A percentile compares a stretch with the other conserved stretches of the same genome.
Conservation (phyloP, 2,329 filamentous ascomycete genomes). For the Pseudogymnoascus sp. region DNA sequence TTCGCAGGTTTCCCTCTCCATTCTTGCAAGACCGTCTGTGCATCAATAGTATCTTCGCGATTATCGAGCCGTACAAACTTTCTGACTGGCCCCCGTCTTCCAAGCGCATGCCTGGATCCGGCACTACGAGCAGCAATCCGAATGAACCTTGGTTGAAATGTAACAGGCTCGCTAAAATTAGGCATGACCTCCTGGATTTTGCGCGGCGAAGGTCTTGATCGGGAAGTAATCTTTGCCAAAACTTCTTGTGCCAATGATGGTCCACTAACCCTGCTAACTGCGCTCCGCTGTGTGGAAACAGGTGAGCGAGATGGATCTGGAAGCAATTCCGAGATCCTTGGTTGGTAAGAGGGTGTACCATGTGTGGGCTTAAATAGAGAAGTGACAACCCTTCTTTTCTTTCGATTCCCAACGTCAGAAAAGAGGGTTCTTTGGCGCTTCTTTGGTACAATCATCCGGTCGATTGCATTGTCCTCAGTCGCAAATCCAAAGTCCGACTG, state of each 20-base stretch:
- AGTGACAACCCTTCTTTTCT: slow-evolving; percentile 14
- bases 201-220: not conserved
- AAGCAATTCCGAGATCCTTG: slow-evolving; percentile 24
- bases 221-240: not conserved
- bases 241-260: not conserved
- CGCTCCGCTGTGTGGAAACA: not conserved
- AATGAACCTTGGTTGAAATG: slow-evolving; percentile 43
- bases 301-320: slow-evolving; percentile 7
- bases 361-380: slow-evolving; percentile 9
- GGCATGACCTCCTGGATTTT: slow-evolving; percentile 8
- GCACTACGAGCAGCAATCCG: slow-evolving; percentile 53
- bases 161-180: not conserved
- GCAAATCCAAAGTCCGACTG: slow-evolving; percentile 19
- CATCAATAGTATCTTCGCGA: slow-evolving; percentile 52
- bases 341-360: slow-evolving; percentile 15
- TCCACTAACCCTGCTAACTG: not conserved
- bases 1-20: slow-evolving; percentile 47
- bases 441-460: slow-evolving; percentile 27
- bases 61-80: slow-evolving; percentile 55
- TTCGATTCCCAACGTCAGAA: slow-evolving; percentile 14
- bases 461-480: slow-evolving; percentile 26
- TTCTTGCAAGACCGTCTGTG: slow-evolving; percentile 40
- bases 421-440: slow-evolving; percentile 17
- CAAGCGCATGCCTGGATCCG: slow-evolving; percentile 37
- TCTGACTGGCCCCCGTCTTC: slow-evolving; percentile 43